phyloP scores from a whole-genome alignment of 148 eudicot genomes.

The Rhododendron williamsianum region DNA sequence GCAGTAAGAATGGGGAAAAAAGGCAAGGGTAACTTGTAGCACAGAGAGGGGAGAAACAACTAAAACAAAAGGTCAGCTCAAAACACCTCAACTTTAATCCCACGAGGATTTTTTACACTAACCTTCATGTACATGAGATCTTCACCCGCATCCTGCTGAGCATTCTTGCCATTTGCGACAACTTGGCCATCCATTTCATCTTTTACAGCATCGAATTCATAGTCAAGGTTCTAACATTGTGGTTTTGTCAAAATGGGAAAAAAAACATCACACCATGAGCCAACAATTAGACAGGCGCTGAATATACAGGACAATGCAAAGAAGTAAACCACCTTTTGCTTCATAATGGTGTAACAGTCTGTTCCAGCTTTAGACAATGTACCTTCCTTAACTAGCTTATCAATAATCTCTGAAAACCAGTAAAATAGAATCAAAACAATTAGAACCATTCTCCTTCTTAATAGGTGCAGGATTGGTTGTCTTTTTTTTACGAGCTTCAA shows the following conservation, averaged over 20 bases:
- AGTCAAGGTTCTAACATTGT: slow-evolving; percentile 40
- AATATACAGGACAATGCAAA: slow-evolving; percentile 7
- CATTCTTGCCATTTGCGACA: slow-evolving; percentile 27
- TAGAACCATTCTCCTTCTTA: not conserved
- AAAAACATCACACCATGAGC: slow-evolving; percentile 5
- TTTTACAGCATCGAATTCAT: slow-evolving; percentile 69
- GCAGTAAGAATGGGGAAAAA: not conserved
- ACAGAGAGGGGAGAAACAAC: not conserved
- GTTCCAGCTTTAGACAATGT: slow-evolving; percentile 44
- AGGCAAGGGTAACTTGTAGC: not conserved
- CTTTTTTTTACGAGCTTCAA: slow-evolving; percentile 7
- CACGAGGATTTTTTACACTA: not conserved
- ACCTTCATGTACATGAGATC: slow-evolving; percentile 92
- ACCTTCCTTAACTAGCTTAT: slow-evolving; percentile 70
- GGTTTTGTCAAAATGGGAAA: slow-evolving; percentile 1
- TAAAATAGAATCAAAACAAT: slow-evolving; percentile 1
- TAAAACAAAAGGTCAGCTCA: not conserved
- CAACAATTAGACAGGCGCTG: not conserved
- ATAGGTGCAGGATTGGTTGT: not conserved
- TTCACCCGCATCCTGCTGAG: slow-evolving; percentile 30
- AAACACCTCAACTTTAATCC: not conserved
- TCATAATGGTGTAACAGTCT: slow-evolving; percentile 48
- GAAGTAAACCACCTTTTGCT: slow-evolving; percentile 48
- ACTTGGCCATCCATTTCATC: slow-evolving; percentile 57
- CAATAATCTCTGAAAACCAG: slow-evolving; percentile 65